Base-by-base conservation (phyloP, 2,329 filamentous ascomycete species). In the Lasiodiplodia gonubiensis region DNA sequence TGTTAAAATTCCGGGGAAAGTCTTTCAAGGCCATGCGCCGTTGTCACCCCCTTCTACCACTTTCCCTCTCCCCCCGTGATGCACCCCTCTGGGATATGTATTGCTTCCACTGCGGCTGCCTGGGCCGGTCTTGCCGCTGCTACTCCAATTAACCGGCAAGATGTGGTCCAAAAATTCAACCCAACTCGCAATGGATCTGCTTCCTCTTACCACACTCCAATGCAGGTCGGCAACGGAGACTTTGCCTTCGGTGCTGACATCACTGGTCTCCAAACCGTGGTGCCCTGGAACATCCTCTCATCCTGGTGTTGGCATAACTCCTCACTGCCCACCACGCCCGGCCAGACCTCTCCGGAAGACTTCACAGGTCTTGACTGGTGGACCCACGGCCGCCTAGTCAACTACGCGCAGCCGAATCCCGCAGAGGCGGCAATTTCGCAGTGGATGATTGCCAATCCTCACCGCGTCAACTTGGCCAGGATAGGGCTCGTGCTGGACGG, bases 371-470 rank as follows among this genome's bases (percentile, higher is more conserved):
- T 81, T 10, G 76, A 82, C 55, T 82, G 80, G 80, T 82, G 78
- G 79, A 80, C 80, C 5, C 80, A 83, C 68, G 80, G 74, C 25
- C 72, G 78, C 8, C 73, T 82, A 7, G 77, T 83, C 5, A 81
- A 81, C 51, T 82, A 83, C 72, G 76, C 76, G 23, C 79, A 80
- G 68, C 78, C 80, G 0, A 82, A 82, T 65, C 78, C 80, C 1
- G 73, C 73, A 3, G 71, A 82, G 63, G 72, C 73, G 18, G 74
- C 78, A 10, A 82, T 82, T 30, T 83, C 82, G 3, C 82, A 86
- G 67, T 87, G 85, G 85, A 74, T 87, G 23, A 85, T 85, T 35
- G 78, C 80, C 66, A 86, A 86, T 69, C 85, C 84, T 0, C 84
- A 86, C 70, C 77, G 85, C 6, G 74, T 85, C 21, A 86, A 86